Evolutionary conservation across 176 grass and related monocot species (phyloP).

Genomic region (Neostapfia colusana): DNA sequence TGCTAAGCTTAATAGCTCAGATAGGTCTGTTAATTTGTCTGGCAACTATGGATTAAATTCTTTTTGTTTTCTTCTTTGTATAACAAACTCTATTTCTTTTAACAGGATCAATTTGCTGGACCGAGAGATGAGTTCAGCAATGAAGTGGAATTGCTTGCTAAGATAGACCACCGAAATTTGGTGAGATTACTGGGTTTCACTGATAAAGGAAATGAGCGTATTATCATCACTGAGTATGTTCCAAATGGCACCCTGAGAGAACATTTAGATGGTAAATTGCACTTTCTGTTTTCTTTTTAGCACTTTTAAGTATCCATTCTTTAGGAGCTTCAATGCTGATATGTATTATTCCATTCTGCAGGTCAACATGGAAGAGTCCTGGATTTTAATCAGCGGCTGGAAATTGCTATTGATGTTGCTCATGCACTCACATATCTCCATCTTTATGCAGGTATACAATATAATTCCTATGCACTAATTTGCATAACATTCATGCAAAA

Average conservation of each 20-base stretch:
- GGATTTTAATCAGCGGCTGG: constrained; percentile 92
- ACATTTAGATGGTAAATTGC: constrained; percentile 85
- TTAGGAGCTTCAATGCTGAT: constrained; percentile 7
- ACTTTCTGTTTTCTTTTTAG: constrained; percentile 1
- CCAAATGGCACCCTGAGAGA: constrained; percentile 97
- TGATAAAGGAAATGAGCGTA: constrained; percentile 94
- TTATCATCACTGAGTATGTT: constrained; percentile 92
- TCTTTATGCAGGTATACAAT: constrained; percentile 81
- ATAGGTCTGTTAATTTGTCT: neutral
- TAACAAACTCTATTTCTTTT: constrained; percentile 31
- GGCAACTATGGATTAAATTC: constrained; percentile 28
- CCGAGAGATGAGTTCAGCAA: constrained; percentile 88
- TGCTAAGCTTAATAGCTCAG: neutral
- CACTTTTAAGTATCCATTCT: constrained; percentile 3
- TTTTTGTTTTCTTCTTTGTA: neutral
- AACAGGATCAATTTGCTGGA: constrained; percentile 79
- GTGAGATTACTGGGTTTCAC: constrained; percentile 88
- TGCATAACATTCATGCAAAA: neutral
- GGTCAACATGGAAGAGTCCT: constrained; percentile 73
- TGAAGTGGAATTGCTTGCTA: constrained; percentile 91
- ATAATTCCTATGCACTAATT: neutral
- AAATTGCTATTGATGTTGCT: constrained; percentile 97
- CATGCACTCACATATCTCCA: constrained; percentile 97
- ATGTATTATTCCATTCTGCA: constrained; percentile 48
- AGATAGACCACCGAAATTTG: constrained; percentile 97